These are phyloP conservation scores for Potentilla sterilis DNA, from an alignment of 306 rosid species.

Conservation along the genomic window DNA sequence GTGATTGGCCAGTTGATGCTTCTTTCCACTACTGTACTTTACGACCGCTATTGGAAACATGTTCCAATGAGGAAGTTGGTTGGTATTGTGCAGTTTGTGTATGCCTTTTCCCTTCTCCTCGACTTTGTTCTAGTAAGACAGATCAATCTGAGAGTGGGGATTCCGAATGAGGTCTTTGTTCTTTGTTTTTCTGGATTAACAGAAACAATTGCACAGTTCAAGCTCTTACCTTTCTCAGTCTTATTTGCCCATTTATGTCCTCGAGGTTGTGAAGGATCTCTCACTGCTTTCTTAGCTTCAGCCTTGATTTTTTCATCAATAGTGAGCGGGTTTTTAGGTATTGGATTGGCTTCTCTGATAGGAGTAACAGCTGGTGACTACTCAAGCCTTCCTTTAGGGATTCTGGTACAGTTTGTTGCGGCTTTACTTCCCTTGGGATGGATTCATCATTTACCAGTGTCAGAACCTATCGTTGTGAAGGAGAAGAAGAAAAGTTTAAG, in stretches of 20 bases:
- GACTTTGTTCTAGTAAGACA: constrained; percentile 73
- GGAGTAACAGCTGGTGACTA: constrained; percentile 62
- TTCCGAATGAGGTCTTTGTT: constrained; percentile 60
- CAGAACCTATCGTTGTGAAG: constrained; percentile 38
- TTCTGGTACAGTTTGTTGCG: constrained; percentile 59
- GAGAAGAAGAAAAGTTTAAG: constrained; percentile 47
- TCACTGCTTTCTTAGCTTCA: constrained; percentile 78
- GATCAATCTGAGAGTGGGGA: constrained; percentile 60
- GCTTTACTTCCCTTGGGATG: constrained; percentile 66
- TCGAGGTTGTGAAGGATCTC: constrained; percentile 86
- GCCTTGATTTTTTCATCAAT: constrained; percentile 69
- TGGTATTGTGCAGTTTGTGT: constrained; percentile 51
- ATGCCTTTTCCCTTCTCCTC: constrained; percentile 68
- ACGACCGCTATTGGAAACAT: constrained; percentile 55
- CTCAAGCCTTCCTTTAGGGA: constrained; percentile 64
- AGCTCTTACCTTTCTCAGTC: constrained; percentile 77
- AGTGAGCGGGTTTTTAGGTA: constrained; percentile 63
- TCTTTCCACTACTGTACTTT: constrained; percentile 64
- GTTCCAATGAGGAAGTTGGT: constrained; percentile 61
- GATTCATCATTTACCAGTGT: constrained; percentile 47
- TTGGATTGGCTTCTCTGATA: constrained; percentile 67
- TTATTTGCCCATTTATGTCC: constrained; percentile 67
- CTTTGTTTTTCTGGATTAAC: constrained; percentile 76
- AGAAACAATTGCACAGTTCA: constrained; percentile 75
- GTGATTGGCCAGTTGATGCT: constrained; percentile 78